phyloP scores from a whole-genome alignment of 805 yeast species.

The Diddensiella santjacobensis region DNA sequence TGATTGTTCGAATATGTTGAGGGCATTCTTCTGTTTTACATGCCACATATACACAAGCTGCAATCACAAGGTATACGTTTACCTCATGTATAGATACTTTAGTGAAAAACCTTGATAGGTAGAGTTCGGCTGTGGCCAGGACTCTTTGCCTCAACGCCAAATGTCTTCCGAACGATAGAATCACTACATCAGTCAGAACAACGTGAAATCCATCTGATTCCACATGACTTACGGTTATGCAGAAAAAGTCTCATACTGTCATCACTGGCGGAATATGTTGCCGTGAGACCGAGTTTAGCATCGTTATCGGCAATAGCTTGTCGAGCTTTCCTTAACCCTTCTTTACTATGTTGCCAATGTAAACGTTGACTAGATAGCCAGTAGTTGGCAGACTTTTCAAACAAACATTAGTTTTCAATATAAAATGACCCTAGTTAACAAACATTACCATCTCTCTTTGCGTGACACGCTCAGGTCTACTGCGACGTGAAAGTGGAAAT shows the following conservation, averaged over 20 bases:
- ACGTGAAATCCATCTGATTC: no score
- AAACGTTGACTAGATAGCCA: constrained; percentile 82
- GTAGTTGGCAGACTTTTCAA: constrained; percentile 74
- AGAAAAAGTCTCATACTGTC: constrained; percentile 56
- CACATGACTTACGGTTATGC: constrained; percentile 51
- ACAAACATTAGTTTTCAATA: constrained; percentile 3
- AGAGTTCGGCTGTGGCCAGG: constrained; percentile 84
- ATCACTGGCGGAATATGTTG: constrained; percentile 34
- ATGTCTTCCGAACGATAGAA: constrained; percentile 74
- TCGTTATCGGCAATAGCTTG: constrained; percentile 25
- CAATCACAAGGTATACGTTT: constrained; percentile 72
- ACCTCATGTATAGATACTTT: constrained; percentile 73
- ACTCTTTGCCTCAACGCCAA: constrained; percentile 78
- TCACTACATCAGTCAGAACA: constrained; percentile 40
- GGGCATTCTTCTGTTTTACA: constrained; percentile 96
- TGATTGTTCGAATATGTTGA: constrained; percentile 80
- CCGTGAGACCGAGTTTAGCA: constrained; percentile 34
- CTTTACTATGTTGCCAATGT: constrained; percentile 77
- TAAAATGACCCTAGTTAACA: no score
- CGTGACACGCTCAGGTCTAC: no score
- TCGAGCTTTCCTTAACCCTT: constrained; percentile 47
- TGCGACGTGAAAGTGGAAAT: no score
- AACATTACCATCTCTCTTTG: no score
- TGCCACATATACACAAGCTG: constrained; percentile 84
- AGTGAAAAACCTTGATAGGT: constrained; percentile 71